These are phyloP conservation scores for Alternaria brassicae DNA, from an alignment of 2,329 filamentous ascomycete genomes.

Conservation along the genomic window DNA sequence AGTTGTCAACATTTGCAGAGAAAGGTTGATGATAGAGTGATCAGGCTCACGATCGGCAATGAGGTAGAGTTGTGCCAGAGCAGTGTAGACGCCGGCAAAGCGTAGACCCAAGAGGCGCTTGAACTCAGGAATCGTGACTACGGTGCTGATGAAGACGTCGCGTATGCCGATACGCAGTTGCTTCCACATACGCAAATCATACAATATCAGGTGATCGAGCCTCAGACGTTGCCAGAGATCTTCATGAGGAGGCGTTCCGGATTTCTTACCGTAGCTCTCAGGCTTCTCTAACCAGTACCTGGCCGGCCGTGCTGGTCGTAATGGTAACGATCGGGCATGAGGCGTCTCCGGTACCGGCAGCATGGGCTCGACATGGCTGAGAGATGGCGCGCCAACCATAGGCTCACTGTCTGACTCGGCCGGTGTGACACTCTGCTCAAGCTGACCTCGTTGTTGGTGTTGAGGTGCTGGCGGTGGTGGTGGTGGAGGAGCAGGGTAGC, in stretches of 20 bases:
- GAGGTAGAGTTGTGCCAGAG: conserved; percentile 89
- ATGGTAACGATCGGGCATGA: conserved; percentile 50
- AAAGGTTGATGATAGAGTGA: conserved; percentile 98
- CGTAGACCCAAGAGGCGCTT: conserved; percentile 90
- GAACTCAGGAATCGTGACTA: conserved; percentile 94
- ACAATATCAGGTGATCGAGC: conserved; percentile 92
- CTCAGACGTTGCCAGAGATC: conserved; percentile 89
- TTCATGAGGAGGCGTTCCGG: conserved; percentile 74
- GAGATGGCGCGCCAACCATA: conserved; percentile 63
- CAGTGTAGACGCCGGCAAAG: conserved; percentile 95
- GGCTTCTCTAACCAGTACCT: conserved; percentile 89
- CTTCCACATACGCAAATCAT: conserved; percentile 96
- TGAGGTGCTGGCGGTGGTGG: conserved; percentile 23
- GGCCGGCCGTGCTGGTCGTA: conserved; percentile 69
- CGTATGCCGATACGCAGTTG: conserved; percentile 88
- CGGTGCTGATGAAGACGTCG: conserved; percentile 93
- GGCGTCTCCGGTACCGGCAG: conserved; percentile 85
- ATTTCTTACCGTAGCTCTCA: conserved; percentile 68
- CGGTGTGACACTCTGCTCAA: conserved; percentile 69
- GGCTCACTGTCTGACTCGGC: conserved; percentile 77
- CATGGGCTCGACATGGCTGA: conserved; percentile 69
- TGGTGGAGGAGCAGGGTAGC: conserved; percentile 68
- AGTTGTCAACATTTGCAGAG: conserved; percentile 93
- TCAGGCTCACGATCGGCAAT: conserved; percentile 96
- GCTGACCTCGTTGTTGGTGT: conserved; percentile 47